These are phyloP conservation scores for Monilinia polystroma DNA, from an alignment of 2,329 filamentous ascomycete genomes.

Conservation along the genomic window DNA sequence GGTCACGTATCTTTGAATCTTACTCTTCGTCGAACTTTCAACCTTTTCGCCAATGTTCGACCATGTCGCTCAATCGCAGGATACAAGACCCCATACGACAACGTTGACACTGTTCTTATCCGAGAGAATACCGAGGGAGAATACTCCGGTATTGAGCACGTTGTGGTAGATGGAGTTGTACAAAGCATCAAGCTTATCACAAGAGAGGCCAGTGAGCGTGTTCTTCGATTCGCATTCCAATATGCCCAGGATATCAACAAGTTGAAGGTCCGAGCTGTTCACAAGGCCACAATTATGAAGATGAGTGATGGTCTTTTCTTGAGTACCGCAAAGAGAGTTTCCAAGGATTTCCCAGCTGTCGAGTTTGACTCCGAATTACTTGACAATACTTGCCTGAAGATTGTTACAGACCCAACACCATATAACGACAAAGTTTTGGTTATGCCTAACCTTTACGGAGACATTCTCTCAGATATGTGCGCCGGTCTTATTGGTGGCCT, in stretches of 20 bases:
- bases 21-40: slow-evolving; percentile 97
- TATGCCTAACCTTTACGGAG: slow-evolving; percentile 97
- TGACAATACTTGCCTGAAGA: slow-evolving; percentile 99
- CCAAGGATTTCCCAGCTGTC: slow-evolving; percentile 93
- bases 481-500: slow-evolving; percentile 97
- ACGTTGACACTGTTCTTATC: slow-evolving; percentile 95
- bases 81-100: slow-evolving; percentile 98
- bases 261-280: slow-evolving; percentile 95
- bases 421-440: slow-evolving; percentile 99
- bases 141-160: slow-evolving; percentile 98
- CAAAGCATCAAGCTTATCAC: slow-evolving; percentile 99
- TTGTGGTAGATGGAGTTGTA: slow-evolving; percentile 95
- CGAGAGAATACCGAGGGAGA: slow-evolving; percentile 99
- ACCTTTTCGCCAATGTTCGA: slow-evolving; percentile 98
- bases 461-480: slow-evolving; percentile 99
- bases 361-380: slow-evolving; percentile 98
- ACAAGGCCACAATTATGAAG: slow-evolving; percentile 99
- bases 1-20: slow-evolving; percentile 99
- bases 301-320: slow-evolving; percentile 99
- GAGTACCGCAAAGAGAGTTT: slow-evolving; percentile 76
- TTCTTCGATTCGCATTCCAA: slow-evolving; percentile 97
- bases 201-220: slow-evolving; percentile 87
- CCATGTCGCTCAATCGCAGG: slow-evolving; percentile 96
- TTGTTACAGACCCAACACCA: slow-evolving; percentile 90
- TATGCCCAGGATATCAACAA: slow-evolving; percentile 90